These are phyloP conservation scores for Mycena haematopus DNA, from an alignment of 768 basidiomycete species.

Conservation along the genomic window DNA sequence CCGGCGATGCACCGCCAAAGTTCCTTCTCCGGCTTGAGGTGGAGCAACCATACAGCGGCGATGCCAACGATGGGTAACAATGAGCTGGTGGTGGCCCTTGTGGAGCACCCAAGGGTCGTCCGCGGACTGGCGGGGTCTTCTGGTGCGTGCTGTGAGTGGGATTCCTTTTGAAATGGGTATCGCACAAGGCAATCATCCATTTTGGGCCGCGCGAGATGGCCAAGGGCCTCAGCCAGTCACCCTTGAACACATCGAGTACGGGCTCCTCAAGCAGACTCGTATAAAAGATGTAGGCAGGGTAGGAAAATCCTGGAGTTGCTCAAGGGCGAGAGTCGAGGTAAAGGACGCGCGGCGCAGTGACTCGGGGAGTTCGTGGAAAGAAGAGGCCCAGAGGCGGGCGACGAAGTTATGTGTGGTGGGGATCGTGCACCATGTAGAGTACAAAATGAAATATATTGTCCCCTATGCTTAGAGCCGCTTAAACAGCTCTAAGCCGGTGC, in stretches of 20 bases:
- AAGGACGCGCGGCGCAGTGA: conserved; percentile 79
- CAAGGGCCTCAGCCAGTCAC: conserved; percentile 93
- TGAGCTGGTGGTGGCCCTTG: conserved; percentile 44
- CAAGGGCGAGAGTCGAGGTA: conserved; percentile 68
- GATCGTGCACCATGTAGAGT: conserved; percentile 83
- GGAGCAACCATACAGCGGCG: conserved; percentile 79
- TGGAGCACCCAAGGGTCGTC: no score
- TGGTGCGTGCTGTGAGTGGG: conserved; percentile 49
- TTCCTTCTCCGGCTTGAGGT: conserved; percentile 91
- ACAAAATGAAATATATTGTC: conserved; percentile 93
- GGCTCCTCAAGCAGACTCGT: conserved; percentile 87
- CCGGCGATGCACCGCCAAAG: conserved; percentile 87
- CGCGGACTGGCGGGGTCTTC: no score
- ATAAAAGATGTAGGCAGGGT: conserved; percentile 95
- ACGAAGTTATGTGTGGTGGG: conserved; percentile 96
- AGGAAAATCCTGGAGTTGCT: conserved; percentile 95
- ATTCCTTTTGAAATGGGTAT: conserved; percentile 45
- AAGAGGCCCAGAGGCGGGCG: conserved; percentile 89
- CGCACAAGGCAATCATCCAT: conserved; percentile 84
- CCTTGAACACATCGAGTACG: conserved; percentile 68
- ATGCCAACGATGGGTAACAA: conserved; percentile 72
- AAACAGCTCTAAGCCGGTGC: conserved; percentile 83
- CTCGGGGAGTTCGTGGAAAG: conserved; percentile 90
- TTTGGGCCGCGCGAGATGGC: conserved; percentile 92
- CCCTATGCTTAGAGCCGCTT: no score